These are phyloP conservation scores for Dentipellis sp. DNA, from an alignment of 768 basidiomycete species.

Conservation along the genomic window DNA sequence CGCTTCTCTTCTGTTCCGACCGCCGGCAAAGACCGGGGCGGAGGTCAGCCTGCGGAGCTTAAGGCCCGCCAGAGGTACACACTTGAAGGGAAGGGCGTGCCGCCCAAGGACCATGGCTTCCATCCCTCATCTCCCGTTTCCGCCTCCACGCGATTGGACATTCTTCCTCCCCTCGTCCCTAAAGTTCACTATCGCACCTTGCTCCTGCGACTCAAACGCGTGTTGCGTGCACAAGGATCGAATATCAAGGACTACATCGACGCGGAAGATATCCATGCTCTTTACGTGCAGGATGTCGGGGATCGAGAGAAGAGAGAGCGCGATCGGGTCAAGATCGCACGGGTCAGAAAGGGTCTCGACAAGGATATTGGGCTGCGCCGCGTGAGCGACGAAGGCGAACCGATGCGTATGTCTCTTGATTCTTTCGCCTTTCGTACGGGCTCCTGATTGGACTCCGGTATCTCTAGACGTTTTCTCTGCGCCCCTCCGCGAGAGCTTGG, in stretches of 20 bases:
- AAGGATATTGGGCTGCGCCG: background rate
- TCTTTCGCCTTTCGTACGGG: background rate
- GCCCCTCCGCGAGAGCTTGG: constrained; percentile 25
- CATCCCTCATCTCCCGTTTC: background rate
- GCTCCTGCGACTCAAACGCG: constrained; percentile 8
- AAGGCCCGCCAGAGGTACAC: background rate
- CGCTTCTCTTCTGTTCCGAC: background rate
- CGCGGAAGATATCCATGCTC: constrained; percentile 3
- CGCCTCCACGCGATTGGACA: background rate
- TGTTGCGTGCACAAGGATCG: constrained; percentile 4
- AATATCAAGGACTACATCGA: constrained; percentile 11
- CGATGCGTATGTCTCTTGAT: constrained; percentile 1
- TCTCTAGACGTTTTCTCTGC: constrained; percentile 28
- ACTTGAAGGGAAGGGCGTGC: background rate
- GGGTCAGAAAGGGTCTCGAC: constrained; percentile 5
- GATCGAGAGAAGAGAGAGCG: constrained; percentile 10
- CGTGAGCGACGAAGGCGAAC: background rate
- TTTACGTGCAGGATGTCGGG: constrained; percentile 6
- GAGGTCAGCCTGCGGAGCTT: background rate
- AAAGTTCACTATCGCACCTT: constrained; percentile 10
- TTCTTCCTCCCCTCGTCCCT: constrained; percentile 1
- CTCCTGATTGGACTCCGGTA: background rate
- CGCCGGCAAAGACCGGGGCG: background rate
- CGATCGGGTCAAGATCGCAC: constrained; percentile 4
- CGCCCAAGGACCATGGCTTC: background rate